A percentile compares a stretch with the other conserved stretches of the same genome.
These are phyloP conservation scores for Salix brachista DNA, from an alignment of 345 rosid species.

Conservation along the genomic window DNA sequence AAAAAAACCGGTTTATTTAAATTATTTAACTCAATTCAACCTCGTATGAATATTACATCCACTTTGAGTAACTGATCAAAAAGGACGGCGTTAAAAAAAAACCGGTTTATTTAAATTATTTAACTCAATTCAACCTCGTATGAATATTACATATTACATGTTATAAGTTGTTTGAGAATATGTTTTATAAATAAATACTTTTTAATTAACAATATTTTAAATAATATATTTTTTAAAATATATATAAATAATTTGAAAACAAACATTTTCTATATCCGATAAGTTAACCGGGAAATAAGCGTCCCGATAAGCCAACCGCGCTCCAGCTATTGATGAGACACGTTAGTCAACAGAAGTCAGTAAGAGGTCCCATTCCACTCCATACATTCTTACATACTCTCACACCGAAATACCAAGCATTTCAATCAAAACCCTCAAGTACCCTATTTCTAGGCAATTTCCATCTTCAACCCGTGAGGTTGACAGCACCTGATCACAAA, in stretches of 20 bases:
- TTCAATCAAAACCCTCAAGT: not conserved
- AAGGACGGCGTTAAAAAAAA: too few species aligned
- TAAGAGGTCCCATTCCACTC: not conserved
- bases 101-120: too few species aligned
- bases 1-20: too few species aligned
- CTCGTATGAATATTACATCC: too few species aligned
- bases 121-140: too few species aligned
- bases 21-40: too few species aligned
- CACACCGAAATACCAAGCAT: not conserved
- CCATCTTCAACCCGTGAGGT: not conserved
- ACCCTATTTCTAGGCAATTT: not conserved
- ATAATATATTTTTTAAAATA: too few species aligned
- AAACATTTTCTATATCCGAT: not conserved
- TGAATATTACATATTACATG: too few species aligned
- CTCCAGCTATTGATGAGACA: slow-evolving; percentile 9
- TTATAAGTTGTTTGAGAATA: too few species aligned
- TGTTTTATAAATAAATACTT: too few species aligned
- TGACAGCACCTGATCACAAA: not conserved
- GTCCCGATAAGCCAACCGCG: slow-evolving; percentile 2
- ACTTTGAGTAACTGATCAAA: too few species aligned
- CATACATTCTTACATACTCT: not conserved
- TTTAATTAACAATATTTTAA: too few species aligned
- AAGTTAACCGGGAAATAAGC: not conserved
- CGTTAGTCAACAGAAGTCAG: slow-evolving; percentile 5
- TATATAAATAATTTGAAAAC: not conserved